phyloP scores from a whole-genome alignment of 225 moss, liverwort and hornwort genomes.

The Ulota crispa region DNA sequence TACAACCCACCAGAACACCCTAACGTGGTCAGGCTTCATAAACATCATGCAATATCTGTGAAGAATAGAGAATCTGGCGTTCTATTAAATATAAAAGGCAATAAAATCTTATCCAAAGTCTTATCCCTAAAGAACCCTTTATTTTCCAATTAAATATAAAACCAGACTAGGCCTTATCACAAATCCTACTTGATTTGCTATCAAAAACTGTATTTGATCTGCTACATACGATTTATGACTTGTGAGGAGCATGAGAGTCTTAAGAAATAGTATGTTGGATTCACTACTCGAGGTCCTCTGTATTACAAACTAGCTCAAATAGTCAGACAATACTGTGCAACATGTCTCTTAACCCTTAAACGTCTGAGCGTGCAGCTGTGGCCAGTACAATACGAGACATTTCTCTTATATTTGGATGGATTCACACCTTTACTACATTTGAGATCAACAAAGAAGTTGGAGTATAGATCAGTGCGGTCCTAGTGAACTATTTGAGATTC shows the following conservation, averaged over 20 bases:
- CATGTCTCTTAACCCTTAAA: background rate
- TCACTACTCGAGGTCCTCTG: background rate
- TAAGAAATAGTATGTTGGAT: background rate
- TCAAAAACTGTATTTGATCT: background rate
- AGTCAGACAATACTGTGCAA: background rate
- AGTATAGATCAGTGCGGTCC: too few relatives aligned
- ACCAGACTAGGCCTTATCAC: background rate
- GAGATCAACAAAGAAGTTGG: too few relatives aligned
- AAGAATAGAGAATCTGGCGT: background rate
- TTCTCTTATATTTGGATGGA: too few relatives aligned
- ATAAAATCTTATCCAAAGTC: background rate
- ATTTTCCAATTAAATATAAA: background rate
- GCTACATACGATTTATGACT: background rate
- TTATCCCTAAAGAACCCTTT: background rate
- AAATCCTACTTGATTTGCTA: background rate
- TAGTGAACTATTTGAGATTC: too few relatives aligned
- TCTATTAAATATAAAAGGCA: background rate
- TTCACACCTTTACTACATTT: too few relatives aligned
- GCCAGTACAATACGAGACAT: too few relatives aligned
- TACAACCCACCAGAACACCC: conserved; percentile 34
- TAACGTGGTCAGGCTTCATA: conserved; percentile 15
- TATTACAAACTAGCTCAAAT: background rate
- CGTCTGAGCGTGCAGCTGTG: too few relatives aligned
- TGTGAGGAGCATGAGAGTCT: background rate
- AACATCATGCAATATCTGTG: background rate